Evolutionary conservation across 768 basidiomycete species (phyloP).

Genomic region (Mycena crocata): DNA sequence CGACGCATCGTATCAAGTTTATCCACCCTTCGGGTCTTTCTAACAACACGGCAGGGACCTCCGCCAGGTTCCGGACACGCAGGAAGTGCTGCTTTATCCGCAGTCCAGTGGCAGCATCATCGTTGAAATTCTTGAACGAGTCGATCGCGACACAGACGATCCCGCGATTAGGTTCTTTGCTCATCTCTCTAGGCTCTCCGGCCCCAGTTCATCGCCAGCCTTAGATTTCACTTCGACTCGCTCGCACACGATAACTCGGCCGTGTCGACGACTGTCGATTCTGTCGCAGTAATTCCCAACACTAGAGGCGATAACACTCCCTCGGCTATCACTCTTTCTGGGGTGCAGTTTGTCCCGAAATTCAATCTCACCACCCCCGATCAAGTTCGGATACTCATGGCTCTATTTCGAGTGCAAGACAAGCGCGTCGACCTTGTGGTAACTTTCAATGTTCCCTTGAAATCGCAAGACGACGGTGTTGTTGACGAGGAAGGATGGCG

Average conservation of each 20-base stretch:
- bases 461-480: constrained; percentile 56
- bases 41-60: constrained; percentile 48
- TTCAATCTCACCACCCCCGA: constrained; percentile 72
- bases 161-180: constrained; percentile 77
- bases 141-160: constrained; percentile 62
- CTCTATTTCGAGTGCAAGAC: constrained; percentile 79
- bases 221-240: constrained; percentile 91
- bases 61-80: constrained; percentile 93
- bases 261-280: constrained; percentile 56
- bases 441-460: constrained; percentile 83
- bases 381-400: constrained; percentile 80
- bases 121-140: constrained; percentile 85
- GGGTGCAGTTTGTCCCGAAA: constrained; percentile 80
- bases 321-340: constrained; percentile 69
- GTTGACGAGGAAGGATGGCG: constrained; percentile 52
- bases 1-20: constrained; percentile 84
- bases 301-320: constrained; percentile 63
- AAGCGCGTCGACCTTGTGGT: constrained; percentile 87
- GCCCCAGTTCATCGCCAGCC: constrained; percentile 26
- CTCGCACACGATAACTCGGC: constrained; percentile 93
- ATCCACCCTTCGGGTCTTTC: neutral
- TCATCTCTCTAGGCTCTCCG: constrained; percentile 13
- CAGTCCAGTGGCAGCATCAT: constrained; percentile 80
- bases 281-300: constrained; percentile 53
- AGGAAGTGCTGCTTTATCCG: constrained; percentile 90